Conservation (phyloP, 306 rosid species). For the Malus domestica region ASM211411v1 NC_041793.1:37853501-37854000, state of each 20-base stretch:
- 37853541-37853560: neutral
- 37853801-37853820: neutral
- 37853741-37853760: neutral
- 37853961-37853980: constrained; percentile 94
- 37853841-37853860: neutral
- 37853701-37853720: neutral
- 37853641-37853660: neutral
- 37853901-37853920: neutral
- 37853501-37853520: constrained; percentile 54
- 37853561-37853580: neutral
- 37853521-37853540: neutral
- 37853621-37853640: neutral
- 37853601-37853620: neutral
- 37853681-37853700: neutral
- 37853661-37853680: neutral
- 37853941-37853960: neutral
- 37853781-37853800: neutral
- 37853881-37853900: too few species aligned
- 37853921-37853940: neutral
- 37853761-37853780: neutral
- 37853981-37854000: constrained; percentile 51
- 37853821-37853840: neutral
- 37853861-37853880: neutral
- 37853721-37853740: neutral
- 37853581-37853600: neutral